A percentile compares a stretch with the other conserved stretches of the same genome.
These are phyloP conservation scores for Echria macrotheca DNA, from an alignment of 495 filamentous ascomycete species.

Conservation along the genomic window DNA sequence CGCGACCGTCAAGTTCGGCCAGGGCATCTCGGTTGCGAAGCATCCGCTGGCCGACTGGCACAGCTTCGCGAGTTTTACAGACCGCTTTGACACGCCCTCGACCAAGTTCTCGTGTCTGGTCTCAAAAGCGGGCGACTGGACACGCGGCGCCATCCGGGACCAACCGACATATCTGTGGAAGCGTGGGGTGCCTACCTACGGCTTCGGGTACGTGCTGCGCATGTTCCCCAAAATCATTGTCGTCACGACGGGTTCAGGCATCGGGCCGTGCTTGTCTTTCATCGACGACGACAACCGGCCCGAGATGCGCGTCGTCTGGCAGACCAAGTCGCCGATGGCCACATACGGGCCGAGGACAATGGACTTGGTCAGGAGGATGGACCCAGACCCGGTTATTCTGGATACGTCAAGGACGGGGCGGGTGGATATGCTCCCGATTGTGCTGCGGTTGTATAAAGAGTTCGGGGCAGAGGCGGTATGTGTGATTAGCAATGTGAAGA, in stretches of 20 bases:
- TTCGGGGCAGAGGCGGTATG: constrained; percentile 64
- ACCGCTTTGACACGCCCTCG: constrained; percentile 26
- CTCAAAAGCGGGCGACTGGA: constrained; percentile 70
- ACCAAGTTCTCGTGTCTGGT: constrained; percentile 55
- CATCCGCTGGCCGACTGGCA: constrained; percentile 71
- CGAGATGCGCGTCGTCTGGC: constrained; percentile 40
- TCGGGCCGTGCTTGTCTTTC: constrained; percentile 53
- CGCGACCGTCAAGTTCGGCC: constrained; percentile 42
- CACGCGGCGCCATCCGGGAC: constrained; percentile 44
- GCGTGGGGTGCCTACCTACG: constrained; percentile 47
- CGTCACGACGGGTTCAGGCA: constrained; percentile 66
- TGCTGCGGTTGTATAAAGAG: constrained; percentile 51
- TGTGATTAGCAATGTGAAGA: constrained; percentile 61
- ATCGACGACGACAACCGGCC: constrained; percentile 27
- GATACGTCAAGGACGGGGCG: constrained; percentile 37
- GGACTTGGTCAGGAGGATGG: constrained; percentile 32
- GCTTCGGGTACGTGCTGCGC: constrained; percentile 57
- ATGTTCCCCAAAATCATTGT: constrained; percentile 59
- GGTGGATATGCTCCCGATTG: constrained; percentile 44
- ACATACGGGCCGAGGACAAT: constrained; percentile 43
- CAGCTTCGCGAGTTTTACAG: constrained; percentile 71
- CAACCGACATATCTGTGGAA: constrained; percentile 52
- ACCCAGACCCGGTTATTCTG: constrained; percentile 36
- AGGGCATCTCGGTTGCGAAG: constrained; percentile 46
- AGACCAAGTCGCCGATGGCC: constrained; percentile 35